phyloP scores from a whole-genome alignment of 2,329 filamentous ascomycete genomes.

The Septoria petroselini region DNA sequence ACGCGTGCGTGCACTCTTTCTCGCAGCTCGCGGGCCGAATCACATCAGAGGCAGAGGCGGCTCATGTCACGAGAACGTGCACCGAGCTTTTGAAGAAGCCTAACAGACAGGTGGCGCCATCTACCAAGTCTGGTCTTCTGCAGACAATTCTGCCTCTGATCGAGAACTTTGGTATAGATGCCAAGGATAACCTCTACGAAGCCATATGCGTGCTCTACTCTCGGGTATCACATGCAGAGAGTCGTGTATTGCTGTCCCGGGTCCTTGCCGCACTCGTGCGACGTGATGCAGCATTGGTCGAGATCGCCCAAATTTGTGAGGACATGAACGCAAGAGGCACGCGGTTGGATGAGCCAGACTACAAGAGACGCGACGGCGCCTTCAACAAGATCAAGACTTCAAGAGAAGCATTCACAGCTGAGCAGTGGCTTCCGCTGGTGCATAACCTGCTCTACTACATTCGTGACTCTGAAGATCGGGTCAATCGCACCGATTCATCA shows the following conservation, averaged over 20 bases:
- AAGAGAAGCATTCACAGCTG: slow-evolving; percentile 60
- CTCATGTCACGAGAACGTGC: slow-evolving; percentile 74
- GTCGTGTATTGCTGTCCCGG: slow-evolving; percentile 68
- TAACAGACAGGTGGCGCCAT: slow-evolving; percentile 75
- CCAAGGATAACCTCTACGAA: slow-evolving; percentile 60
- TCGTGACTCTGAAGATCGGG: slow-evolving; percentile 80
- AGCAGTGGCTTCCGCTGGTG: slow-evolving; percentile 82
- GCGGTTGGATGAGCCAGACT: slow-evolving; percentile 81
- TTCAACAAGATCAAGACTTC: slow-evolving; percentile 69
- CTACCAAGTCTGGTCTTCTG: slow-evolving; percentile 76
- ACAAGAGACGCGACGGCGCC: slow-evolving; percentile 73
- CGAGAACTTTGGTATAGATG: slow-evolving; percentile 22
- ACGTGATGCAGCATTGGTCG: slow-evolving; percentile 58
- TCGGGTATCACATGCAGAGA: slow-evolving; percentile 80
- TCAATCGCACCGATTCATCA: slow-evolving; percentile 78
- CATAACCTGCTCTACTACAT: slow-evolving; percentile 89
- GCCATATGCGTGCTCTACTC: slow-evolving; percentile 80
- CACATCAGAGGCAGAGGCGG: slow-evolving; percentile 64
- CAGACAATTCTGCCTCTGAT: slow-evolving; percentile 74
- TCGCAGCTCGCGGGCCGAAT: slow-evolving; percentile 72
- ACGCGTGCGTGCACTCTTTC: slow-evolving; percentile 73
- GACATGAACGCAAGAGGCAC: slow-evolving; percentile 77
- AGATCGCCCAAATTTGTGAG: slow-evolving; percentile 67
- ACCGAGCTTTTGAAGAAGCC: slow-evolving; percentile 81
- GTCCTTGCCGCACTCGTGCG: slow-evolving; percentile 69